Conservation (phyloP, 768 basidiomycete genomes). For the Auriscalpium vulgare region DNA sequence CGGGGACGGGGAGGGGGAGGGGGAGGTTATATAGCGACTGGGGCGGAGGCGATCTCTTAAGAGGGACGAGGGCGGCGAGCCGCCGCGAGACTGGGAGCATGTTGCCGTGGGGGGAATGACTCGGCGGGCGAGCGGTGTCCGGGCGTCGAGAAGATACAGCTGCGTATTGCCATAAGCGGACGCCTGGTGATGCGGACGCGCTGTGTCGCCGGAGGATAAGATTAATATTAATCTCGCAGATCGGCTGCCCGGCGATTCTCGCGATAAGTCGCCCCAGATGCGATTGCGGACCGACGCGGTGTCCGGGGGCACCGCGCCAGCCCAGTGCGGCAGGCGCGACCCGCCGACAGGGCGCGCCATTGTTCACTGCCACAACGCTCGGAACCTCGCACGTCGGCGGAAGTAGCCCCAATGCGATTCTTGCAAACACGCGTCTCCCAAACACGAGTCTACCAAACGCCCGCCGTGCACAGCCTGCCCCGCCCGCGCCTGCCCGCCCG, state of each 20-base stretch:
- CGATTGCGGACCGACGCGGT: not conserved
- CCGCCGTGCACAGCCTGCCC: too few species aligned
- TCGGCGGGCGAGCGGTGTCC: not conserved
- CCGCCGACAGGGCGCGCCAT: conserved; percentile 9
- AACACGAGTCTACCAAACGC: not conserved
- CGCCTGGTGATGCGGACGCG: not conserved
- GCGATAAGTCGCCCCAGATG: too few species aligned
- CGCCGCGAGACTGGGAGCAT: not conserved
- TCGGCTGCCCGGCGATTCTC: not conserved
- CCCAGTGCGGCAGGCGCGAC: conserved; percentile 8
- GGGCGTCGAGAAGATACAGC: not conserved
- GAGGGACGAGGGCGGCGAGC: not conserved
- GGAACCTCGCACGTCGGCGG: not conserved
- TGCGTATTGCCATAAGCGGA: not conserved
- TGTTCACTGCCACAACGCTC: conserved; percentile 10
- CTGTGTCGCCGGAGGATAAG: not conserved
- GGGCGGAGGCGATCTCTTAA: conserved; percentile 6
- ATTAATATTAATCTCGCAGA: not conserved
- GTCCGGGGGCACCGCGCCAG: not conserved
- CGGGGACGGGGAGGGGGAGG: conserved; percentile 3
- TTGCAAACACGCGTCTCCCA: not conserved
- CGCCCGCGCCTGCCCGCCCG: too few species aligned
- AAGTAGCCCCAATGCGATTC: not conserved
- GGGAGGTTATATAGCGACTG: conserved; percentile 17
- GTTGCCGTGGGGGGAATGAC: not conserved